phyloP scores from a whole-genome alignment of 2,329 filamentous ascomycete species.

The Cordyceps tenuipes region DNA sequence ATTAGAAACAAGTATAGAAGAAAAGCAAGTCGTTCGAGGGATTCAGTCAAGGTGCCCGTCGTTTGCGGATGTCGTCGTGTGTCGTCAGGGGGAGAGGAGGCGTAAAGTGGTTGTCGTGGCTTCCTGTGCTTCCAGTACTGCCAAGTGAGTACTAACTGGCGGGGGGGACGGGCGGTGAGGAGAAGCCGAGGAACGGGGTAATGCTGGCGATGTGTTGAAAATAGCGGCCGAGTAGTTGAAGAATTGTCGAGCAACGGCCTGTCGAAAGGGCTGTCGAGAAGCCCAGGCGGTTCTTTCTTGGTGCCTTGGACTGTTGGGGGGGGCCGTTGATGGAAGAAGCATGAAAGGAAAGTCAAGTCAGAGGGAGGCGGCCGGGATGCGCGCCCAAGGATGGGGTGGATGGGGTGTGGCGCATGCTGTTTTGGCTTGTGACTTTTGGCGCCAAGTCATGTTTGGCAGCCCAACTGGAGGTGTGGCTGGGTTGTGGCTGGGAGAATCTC shows the following conservation, averaged over 20 bases:
- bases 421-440: constrained; percentile 7
- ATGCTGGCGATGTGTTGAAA: neutral
- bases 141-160: neutral
- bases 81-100: neutral
- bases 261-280: constrained; percentile 9
- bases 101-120: constrained; percentile 2
- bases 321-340: neutral
- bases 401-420: constrained; percentile 3
- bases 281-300: constrained; percentile 4
- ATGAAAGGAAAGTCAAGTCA: constrained; percentile 1
- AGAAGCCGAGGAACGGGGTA: neutral
- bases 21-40: neutral
- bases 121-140: neutral
- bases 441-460: neutral
- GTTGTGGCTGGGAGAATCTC: neutral
- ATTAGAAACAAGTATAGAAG: neutral
- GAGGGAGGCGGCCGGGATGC: neutral
- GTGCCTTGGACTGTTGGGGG: neutral
- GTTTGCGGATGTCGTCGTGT: neutral
- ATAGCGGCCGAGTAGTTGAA: neutral
- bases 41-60: neutral
- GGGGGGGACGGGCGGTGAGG: constrained; percentile 4
- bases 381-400: neutral
- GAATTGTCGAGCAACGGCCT: neutral
- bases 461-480: constrained; percentile 2